Base-by-base conservation (phyloP, 2,329 filamentous ascomycete genomes). In the Fusarium proliferatum region DNA sequence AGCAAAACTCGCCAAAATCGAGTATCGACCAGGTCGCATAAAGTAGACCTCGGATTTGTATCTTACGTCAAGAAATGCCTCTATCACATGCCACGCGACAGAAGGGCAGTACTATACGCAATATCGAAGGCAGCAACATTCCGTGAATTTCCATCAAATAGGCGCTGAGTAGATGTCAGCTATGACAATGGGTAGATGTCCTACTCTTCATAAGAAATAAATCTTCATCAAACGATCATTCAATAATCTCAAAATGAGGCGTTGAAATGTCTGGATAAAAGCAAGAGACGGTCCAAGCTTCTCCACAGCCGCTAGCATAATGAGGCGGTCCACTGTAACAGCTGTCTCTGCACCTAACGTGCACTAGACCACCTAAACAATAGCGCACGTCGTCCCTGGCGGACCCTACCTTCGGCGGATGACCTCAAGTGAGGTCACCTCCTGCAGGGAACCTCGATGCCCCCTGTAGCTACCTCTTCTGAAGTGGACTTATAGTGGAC, bases 341-440 rank as follows among this genome's bases (percentile, higher is more conserved):
- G 66, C 67, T 69, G 52, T 67, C 63, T 43, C 39, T 49, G 36
- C n/a, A 51, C 36, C 55, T 67, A 61, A 43, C 36, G 39, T 49
- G 28, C 61, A 46, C 57, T 71, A 67, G 53, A 59, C 55, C 39
- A 62, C 34, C 71, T 72, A 61, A 61, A 74, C 71, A 73, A 73
- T 69, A 69, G 62, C 63, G 67, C 71, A 74, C 56, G 56, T 74
- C 60, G 71, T 68, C 71, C 71, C 67, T 68, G 70, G 60, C 67
- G 69, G 69, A 72, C 65, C 65, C 69, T 72, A 67, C 52, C 62
- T 61, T 69, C 48, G 60, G 49, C 65, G 67, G 49, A 69, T 73
- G 71, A 74, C 71, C 68, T 62, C 48, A 28, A 57, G 65, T 74
- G 71, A 74, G 60, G 64, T 74, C 63, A 74, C 66, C 23, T 65